Base-by-base conservation (phyloP, 1,284 basidiomycete genomes). In the Apiotrichum porosum region DNA sequence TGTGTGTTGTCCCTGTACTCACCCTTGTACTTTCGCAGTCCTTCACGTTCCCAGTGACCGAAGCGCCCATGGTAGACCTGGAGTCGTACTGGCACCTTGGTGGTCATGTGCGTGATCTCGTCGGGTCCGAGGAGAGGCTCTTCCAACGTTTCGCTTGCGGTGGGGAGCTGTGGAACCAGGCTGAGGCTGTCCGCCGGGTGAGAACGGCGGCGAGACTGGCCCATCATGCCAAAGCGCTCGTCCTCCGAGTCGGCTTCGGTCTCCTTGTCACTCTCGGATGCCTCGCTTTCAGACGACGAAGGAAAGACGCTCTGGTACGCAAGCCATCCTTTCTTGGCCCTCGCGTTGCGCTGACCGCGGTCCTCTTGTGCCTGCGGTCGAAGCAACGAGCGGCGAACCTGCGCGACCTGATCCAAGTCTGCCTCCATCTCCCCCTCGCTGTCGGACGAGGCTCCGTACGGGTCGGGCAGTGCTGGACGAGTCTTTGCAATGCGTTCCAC, bases 241-340 rank as follows among this genome's bases (percentile, higher is more conserved):
- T 56, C 41, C 26, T 28, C 26, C 26, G 26, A 28, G 26, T 28
- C 26, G 26, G 26, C 51, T 37, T 66, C 70, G 3, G 65, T 66
- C 30, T 63, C 56, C 54, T 69, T 66, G 13, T 70, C 68, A 40
- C 62, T 64, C 33, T 66, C 63, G 15, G 44, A 48, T 0, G 56
- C 57, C 15, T 63, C 60, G 32, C 58, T 61, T 5, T 61, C 64
- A 0, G 67, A 69, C 1, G 63, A 63, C 8, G 70, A 59, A 1
- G 72, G 73, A 35, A 72, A 73, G 14, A 72, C 59, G 43, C 67
- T 71, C 47, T 73, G 72, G 58, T 75, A 71, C 3, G 72, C 72
- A 2, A 72, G 53, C 73, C 73, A 75, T 4, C 72, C 72, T 46
- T 63, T 66, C 47, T 63, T 66, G 36, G 22, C 49, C 37, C 53